Percentiles rank a stretch among this genome's conserved stretches.
These are phyloP conservation scores for Anethum foeniculum DNA, from an alignment of 140 eudicot genomes.

Conservation along the genomic window DNA sequence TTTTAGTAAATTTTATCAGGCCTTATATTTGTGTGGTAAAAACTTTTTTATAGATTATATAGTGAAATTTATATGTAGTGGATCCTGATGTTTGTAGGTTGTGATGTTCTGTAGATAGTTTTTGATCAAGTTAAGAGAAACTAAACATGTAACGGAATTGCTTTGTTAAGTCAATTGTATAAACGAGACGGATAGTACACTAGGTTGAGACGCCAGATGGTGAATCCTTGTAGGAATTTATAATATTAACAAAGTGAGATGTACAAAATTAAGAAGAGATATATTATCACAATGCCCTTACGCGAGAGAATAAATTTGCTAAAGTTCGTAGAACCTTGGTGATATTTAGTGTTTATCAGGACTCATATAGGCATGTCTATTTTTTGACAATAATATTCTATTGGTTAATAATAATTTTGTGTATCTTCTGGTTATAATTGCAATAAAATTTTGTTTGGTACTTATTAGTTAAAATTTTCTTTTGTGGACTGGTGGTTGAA, in stretches of 20 bases:
- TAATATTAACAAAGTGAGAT: not conserved
- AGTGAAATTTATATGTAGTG: not conserved
- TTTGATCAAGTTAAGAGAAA: not conserved
- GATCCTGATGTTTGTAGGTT: not conserved
- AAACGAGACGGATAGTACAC: not conserved
- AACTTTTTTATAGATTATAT: not conserved
- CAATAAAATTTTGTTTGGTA: not conserved
- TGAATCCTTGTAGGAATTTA: not conserved
- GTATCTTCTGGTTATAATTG: not conserved
- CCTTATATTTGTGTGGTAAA: not conserved
- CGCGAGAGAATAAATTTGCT: not conserved
- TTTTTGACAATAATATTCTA: not conserved
- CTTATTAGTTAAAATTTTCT: slow-evolving; percentile 1
- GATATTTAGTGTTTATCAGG: not conserved
- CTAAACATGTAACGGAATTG: too few relatives aligned
- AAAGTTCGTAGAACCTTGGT: not conserved
- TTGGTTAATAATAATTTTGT: not conserved
- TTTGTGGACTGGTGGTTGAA: slow-evolving; percentile 19
- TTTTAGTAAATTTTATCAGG: not conserved
- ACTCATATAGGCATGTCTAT: not conserved
- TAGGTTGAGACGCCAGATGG: too few relatives aligned
- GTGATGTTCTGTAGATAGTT: not conserved
- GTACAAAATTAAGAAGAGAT: not conserved
- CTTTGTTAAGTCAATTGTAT: not conserved
- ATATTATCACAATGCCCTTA: not conserved